Conservation (phyloP, 192 early-diverging fungal species). For the Coemansia sp. region DNA sequence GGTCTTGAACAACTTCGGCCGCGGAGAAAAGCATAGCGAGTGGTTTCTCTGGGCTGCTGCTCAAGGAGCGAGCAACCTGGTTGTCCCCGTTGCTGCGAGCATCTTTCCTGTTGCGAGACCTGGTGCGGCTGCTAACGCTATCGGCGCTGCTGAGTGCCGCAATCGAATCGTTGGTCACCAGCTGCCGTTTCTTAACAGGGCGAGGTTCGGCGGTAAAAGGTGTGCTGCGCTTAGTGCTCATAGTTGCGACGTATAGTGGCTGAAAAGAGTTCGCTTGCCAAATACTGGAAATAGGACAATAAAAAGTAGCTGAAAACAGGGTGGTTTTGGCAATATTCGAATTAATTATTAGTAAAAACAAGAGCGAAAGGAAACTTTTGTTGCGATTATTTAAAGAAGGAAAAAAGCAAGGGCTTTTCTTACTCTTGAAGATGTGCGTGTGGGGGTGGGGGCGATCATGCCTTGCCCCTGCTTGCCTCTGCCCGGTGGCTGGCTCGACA, state of each 20-base stretch:
- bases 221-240: neutral
- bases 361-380: neutral
- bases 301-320: neutral
- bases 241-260: neutral
- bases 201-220: neutral
- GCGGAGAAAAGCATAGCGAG: neutral
- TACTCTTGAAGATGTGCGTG: neutral
- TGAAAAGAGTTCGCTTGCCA: neutral
- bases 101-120: neutral
- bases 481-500: too few relatives aligned
- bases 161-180: neutral
- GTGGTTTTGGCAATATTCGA: neutral
- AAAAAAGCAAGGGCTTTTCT: neutral
- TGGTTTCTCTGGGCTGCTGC: neutral
- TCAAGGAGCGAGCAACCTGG: neutral
- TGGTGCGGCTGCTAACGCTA: neutral
- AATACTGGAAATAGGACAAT: neutral
- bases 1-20: neutral
- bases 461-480: neutral
- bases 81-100: neutral
- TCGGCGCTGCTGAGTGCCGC: neutral
- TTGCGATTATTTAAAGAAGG: neutral
- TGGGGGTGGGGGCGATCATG: neutral
- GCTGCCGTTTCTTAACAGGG: neutral
- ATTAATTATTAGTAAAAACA: neutral